Conservation (phyloP, 2,329 filamentous ascomycete genomes). For the Claviceps sp. region DNA sequence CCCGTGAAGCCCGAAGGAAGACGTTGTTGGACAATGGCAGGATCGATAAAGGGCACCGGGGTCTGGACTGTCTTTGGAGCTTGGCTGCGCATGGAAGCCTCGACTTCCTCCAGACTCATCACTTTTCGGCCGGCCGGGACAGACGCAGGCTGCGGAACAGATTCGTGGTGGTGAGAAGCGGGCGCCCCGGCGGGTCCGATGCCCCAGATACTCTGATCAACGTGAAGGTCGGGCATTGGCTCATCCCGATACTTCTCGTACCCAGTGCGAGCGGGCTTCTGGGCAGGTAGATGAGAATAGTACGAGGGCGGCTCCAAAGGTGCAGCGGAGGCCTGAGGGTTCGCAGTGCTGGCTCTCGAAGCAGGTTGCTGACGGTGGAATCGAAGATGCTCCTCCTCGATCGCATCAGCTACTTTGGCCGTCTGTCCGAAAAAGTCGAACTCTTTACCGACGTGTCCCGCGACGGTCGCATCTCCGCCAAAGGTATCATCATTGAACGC, state of each 20-base stretch:
- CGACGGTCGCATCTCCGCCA: slow-evolving; percentile 28
- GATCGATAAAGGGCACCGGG: slow-evolving; percentile 21
- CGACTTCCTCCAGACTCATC: slow-evolving; percentile 93
- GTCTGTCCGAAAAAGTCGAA: slow-evolving; percentile 96
- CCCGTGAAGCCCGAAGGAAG: slow-evolving; percentile 12
- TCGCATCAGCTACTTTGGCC: slow-evolving; percentile 69
- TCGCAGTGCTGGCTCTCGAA: slow-evolving; percentile 20
- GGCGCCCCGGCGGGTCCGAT: slow-evolving; percentile 43
- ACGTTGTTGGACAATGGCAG: slow-evolving; percentile 15
- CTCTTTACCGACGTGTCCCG: slow-evolving; percentile 62
- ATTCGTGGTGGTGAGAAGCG: slow-evolving; percentile 15
- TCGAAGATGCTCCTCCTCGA: slow-evolving; percentile 82
- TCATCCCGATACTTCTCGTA: slow-evolving; percentile 88
- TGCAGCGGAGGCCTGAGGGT: slow-evolving; percentile 19
- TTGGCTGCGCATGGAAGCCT: slow-evolving; percentile 76
- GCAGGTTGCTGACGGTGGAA: slow-evolving; percentile 62
- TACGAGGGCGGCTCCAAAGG: slow-evolving; percentile 19
- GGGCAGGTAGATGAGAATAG: slow-evolving; percentile 24
- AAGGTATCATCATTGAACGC: slow-evolving; percentile 97
- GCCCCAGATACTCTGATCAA: slow-evolving; percentile 89
- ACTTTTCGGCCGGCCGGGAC: slow-evolving; percentile 50
- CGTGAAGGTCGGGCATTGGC: slow-evolving; percentile 78
- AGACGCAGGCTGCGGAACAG: slow-evolving; percentile 12
- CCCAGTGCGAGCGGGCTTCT: slow-evolving; percentile 59
- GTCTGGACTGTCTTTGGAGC: slow-evolving; percentile 33